Evolutionary conservation across 139 green algal genomes (phyloP), one percentile per base, ranked within the genome.

Genomic region (Asterochloris sp.): DNA sequence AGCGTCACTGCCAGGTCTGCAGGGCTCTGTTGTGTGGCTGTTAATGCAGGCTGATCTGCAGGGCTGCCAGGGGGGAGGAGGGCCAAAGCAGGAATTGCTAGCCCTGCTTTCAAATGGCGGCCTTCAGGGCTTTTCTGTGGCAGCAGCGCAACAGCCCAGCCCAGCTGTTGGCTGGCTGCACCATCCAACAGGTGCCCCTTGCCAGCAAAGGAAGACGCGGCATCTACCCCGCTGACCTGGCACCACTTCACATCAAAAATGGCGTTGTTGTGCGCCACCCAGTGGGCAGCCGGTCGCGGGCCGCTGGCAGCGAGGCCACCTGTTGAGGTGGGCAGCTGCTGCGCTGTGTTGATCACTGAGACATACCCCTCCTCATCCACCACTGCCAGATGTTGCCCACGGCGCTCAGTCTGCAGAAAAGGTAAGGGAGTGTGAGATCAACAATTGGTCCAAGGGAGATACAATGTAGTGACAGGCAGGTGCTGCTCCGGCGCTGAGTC

Each of bases 191-290:
- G n/a, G n/a, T n/a, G n/a, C n/a, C n/a, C n/a, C n/a, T n/a, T n/a
- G n/a, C n/a, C n/a, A n/a, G n/a, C n/a, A n/a, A 24, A 69, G 14
- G 63, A 14, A 69, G 16, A 14, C 16, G 63, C 16, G 63, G 14
- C 63, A 24, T 69, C 16, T 69, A 73, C 11, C 15, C 61, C 21
- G 14, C 76, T 19, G 69, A 92, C 92, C 83, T 94, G 83, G 24
- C 79, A 87, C 94, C 94, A 97, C 9, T 87, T 83, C 10, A 96
- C 61, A 88, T 96, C 94, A 82, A 95, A 97, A 16, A 97, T 90
- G 23, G 90, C 91, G 82, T 97, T 97, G 27, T 89, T 74, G 84
- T 97, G 92, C 26, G 90, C 92, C 54, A 84, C 47, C 91, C 91
- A 97, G 76, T 92, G 88, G 11, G 92, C 91, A 10, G 62, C 60